A percentile compares a stretch with the other conserved stretches of the same genome.
Conservation (phyloP, 805 yeast genomes). For the Pichia deserticola region DNA sequence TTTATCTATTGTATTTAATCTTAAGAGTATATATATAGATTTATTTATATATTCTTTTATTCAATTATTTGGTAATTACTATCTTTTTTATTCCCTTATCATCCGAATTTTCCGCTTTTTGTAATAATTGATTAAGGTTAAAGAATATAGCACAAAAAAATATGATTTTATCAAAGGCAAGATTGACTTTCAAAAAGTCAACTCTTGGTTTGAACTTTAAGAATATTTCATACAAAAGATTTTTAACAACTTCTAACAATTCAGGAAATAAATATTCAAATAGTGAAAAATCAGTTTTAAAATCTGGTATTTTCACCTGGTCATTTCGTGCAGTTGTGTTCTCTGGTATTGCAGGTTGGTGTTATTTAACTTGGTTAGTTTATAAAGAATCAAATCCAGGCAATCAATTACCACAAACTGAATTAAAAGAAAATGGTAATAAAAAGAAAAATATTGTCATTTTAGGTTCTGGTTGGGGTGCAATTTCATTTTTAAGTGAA, state of each 20-base stretch:
- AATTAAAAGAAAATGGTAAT: conserved; percentile 40
- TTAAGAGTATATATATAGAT: too few relatives aligned
- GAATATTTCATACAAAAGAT: neutral
- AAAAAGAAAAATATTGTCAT: conserved; percentile 68
- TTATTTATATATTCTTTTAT: too few relatives aligned
- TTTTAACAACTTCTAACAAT: neutral
- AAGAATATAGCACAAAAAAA: too few relatives aligned
- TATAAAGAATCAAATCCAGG: conserved; percentile 57
- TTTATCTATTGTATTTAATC: too few relatives aligned
- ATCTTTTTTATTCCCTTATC: too few relatives aligned
- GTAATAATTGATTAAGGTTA: too few relatives aligned
- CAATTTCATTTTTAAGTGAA: conserved; percentile 74
- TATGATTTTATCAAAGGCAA: too few relatives aligned
- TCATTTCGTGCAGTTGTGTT: conserved; percentile 45
- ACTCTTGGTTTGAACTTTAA: too few relatives aligned
- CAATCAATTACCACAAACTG: conserved; percentile 51
- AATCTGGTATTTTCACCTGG: conserved; percentile 28
- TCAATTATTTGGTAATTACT: too few relatives aligned
- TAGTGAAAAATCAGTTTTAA: neutral
- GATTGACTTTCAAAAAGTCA: too few relatives aligned
- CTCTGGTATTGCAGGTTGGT: conserved; percentile 44
- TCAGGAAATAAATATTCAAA: too few relatives aligned
- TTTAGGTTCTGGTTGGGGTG: conserved; percentile 93
- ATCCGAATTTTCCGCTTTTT: too few relatives aligned
- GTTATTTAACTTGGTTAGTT: conserved; percentile 54